Evolutionary conservation across 2,329 filamentous ascomycete species (phyloP).

Genomic region (Alternaria incomplexa): DNA sequence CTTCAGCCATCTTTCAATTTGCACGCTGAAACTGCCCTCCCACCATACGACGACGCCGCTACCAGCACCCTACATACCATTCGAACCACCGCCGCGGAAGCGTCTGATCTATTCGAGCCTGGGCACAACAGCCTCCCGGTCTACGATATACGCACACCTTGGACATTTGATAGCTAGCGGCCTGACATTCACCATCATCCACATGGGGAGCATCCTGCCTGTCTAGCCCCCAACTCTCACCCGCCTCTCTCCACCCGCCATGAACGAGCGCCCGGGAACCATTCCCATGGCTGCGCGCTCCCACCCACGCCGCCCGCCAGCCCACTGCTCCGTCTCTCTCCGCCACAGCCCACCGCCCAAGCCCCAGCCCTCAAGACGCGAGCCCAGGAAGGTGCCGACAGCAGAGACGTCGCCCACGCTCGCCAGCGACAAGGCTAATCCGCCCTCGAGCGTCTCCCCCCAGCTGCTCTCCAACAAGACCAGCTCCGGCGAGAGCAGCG

Average conservation of each 20-base stretch:
- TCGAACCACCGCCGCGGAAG: neutral
- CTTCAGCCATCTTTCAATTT: neutral
- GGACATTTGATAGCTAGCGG: neutral
- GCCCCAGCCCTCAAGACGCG: neutral
- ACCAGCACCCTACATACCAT: neutral
- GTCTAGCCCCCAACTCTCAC: conserved; percentile 10
- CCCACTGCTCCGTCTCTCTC: conserved; percentile 55
- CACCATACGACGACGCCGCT: neutral
- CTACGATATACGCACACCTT: neutral
- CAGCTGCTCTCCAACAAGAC: conserved; percentile 41
- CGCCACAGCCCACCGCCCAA: conserved; percentile 46
- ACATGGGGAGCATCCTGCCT: conserved; percentile 21
- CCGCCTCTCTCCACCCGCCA: conserved; percentile 7
- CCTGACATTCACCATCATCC: conserved; percentile 8
- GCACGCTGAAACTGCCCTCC: neutral
- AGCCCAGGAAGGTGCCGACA: conserved; percentile 12
- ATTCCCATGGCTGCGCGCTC: conserved; percentile 12
- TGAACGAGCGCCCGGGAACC: conserved; percentile 31
- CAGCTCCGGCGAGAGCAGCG: conserved; percentile 59
- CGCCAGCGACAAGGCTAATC: conserved; percentile 47
- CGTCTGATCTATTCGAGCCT: neutral
- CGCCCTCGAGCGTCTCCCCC: conserved; percentile 51
- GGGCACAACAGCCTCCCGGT: neutral
- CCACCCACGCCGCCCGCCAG: conserved; percentile 52
- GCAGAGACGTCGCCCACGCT: conserved; percentile 32